These are phyloP conservation scores for Medicago ruthenica DNA, from an alignment of 306 rosid species.

Conservation along the genomic window DNA sequence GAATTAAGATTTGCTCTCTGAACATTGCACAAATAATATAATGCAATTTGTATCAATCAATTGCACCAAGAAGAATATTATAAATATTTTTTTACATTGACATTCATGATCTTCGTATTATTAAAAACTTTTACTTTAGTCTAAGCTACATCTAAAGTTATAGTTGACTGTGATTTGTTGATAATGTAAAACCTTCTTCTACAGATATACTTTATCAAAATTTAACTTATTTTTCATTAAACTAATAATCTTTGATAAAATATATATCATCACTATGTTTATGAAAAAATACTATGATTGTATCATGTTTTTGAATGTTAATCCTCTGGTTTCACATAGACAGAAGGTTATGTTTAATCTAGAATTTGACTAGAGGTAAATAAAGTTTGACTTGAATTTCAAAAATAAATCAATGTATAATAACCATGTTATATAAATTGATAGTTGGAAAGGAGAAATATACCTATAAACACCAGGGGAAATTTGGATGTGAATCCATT, in stretches of 20 bases:
- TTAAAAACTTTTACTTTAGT: too few species aligned
- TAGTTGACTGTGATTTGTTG: background rate
- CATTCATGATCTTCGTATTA: background rate
- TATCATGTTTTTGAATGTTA: background rate
- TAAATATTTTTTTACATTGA: background rate
- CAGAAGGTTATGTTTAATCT: background rate
- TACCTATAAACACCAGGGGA: conserved; percentile 39
- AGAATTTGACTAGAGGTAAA: background rate
- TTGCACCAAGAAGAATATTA: background rate
- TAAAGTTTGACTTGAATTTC: background rate
- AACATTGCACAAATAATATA: background rate
- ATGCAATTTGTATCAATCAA: background rate
- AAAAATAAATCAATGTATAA: background rate
- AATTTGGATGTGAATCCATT: conserved; percentile 47
- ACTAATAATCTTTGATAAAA: background rate
- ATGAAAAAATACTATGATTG: background rate
- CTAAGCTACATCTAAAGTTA: too few species aligned
- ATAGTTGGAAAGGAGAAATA: background rate
- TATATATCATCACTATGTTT: too few species aligned
- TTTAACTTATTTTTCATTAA: background rate
- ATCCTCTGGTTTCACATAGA: background rate
- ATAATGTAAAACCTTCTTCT: too few species aligned
- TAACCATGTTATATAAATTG: background rate
- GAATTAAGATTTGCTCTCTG: conserved; percentile 41
- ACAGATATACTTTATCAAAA: too few species aligned